Evolutionary conservation across 306 rosid species (phyloP).

Genomic region (Gastrolobium bilobum): DNA sequence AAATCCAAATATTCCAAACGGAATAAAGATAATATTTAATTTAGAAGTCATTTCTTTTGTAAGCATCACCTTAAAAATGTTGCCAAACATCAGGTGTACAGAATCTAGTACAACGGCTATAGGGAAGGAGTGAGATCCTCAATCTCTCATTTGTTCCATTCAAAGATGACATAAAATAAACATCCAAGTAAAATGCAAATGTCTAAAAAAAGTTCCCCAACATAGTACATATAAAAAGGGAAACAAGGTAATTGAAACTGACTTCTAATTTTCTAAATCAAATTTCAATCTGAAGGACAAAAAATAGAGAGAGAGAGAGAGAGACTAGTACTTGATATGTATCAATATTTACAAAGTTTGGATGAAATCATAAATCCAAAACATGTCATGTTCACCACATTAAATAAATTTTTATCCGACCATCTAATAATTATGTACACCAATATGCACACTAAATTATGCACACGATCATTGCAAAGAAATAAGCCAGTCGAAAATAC

Average conservation of each 20-base stretch:
- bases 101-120: background rate
- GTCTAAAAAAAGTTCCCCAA: background rate
- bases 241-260: conserved; percentile 6
- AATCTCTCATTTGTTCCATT: background rate
- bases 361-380: conserved; percentile 21
- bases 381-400: conserved; percentile 25
- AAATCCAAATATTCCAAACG: background rate
- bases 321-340: background rate
- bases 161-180: conserved; percentile 21
- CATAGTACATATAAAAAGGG: background rate
- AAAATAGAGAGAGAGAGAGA: background rate
- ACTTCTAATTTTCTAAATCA: background rate
- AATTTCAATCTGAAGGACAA: conserved; percentile 24
- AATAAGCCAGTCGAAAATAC: conserved; percentile 55
- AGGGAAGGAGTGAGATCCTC: background rate
- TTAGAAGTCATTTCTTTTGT: background rate
- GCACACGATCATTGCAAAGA: conserved; percentile 16
- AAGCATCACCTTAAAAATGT: background rate
- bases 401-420: conserved; percentile 30
- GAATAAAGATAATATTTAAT: background rate
- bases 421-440: conserved; percentile 19
- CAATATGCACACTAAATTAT: conserved; percentile 32
- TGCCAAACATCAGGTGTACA: background rate
- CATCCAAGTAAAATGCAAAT: conserved; percentile 5
- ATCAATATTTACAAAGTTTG: background rate